Percentiles rank a stretch among this genome's conserved stretches.
phyloP scores from a whole-genome alignment of 2,329 filamentous ascomycete species.

The Aspergillus ibericus region DNA sequence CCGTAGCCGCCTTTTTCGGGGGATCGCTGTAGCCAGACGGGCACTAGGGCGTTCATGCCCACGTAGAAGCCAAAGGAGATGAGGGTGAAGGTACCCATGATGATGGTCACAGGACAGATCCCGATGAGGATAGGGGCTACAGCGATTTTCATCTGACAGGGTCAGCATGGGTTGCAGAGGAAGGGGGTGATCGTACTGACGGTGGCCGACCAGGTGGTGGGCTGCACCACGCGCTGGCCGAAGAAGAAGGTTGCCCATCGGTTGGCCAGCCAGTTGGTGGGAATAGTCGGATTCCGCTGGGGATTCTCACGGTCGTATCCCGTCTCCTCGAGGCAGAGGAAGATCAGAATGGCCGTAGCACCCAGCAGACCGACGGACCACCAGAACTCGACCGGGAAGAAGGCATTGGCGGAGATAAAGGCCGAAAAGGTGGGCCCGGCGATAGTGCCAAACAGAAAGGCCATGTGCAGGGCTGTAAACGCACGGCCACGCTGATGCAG shows the following conservation, averaged over 20 bases:
- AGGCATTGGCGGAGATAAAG: slow-evolving; percentile 38
- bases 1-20: slow-evolving; percentile 43
- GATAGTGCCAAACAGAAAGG: slow-evolving; percentile 40
- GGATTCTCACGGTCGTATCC: slow-evolving; percentile 31
- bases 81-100: slow-evolving; percentile 40
- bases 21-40: slow-evolving; percentile 43
- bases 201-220: slow-evolving; percentile 11
- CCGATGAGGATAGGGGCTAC: slow-evolving; percentile 29
- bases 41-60: slow-evolving; percentile 35
- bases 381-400: slow-evolving; percentile 46
- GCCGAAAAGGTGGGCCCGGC: slow-evolving; percentile 43
- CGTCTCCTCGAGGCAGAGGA: slow-evolving; percentile 45
- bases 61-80: slow-evolving; percentile 38
- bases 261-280: slow-evolving; percentile 20
- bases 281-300: slow-evolving; percentile 17
- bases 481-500: slow-evolving; percentile 45
- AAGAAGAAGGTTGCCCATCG: slow-evolving; percentile 31
- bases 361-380: slow-evolving; percentile 44
- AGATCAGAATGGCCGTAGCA: slow-evolving; percentile 34
- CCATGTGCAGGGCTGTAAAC: slow-evolving; percentile 39
- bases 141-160: slow-evolving; percentile 13
- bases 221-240: slow-evolving; percentile 21
- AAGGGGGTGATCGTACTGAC: slow-evolving; percentile 6
- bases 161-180: neutral
- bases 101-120: slow-evolving; percentile 38